phyloP scores from a whole-genome alignment of 2,329 filamentous ascomycete genomes.

The Teratosphaeria gauchensis region DNA sequence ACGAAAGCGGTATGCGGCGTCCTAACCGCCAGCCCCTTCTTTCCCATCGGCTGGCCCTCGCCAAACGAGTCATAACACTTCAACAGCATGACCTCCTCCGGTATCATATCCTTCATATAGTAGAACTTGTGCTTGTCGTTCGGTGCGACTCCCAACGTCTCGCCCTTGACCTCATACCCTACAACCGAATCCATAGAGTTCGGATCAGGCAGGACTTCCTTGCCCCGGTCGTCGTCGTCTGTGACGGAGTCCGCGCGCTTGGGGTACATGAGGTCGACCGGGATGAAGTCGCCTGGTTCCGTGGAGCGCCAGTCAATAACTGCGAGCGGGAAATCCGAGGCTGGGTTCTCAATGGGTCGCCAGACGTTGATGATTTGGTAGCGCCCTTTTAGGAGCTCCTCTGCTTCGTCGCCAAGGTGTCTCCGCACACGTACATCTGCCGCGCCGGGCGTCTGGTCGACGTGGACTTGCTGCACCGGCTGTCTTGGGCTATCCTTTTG shows the following conservation, averaged over 20 bases:
- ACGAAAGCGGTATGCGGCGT: constrained; percentile 69
- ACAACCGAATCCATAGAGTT: constrained; percentile 39
- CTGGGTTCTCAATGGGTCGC: constrained; percentile 54
- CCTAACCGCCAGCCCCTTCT: constrained; percentile 31
- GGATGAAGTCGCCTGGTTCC: constrained; percentile 46
- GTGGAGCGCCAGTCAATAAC: constrained; percentile 58
- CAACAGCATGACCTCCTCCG: constrained; percentile 44
- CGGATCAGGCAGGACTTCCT: constrained; percentile 47
- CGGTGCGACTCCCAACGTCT: constrained; percentile 51
- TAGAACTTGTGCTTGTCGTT: constrained; percentile 52
- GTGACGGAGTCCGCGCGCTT: constrained; percentile 28
- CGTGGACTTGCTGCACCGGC: constrained; percentile 61
- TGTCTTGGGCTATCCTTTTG: constrained; percentile 47
- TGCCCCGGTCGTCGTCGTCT: constrained; percentile 47
- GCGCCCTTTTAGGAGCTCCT: constrained; percentile 46
- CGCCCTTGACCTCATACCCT: constrained; percentile 54
- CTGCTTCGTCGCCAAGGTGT: constrained; percentile 50
- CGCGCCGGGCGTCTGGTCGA: constrained; percentile 59
- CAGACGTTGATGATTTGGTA: constrained; percentile 64
- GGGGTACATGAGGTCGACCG: constrained; percentile 55
- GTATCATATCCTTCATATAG: constrained; percentile 59
- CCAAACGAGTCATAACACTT: constrained; percentile 41
- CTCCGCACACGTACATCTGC: constrained; percentile 52
- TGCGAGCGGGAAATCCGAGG: constrained; percentile 58
- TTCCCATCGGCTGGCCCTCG: constrained; percentile 30